phyloP scores from a whole-genome alignment of 352 stramenopile species.

The Globisporangium iwayamae region DNA sequence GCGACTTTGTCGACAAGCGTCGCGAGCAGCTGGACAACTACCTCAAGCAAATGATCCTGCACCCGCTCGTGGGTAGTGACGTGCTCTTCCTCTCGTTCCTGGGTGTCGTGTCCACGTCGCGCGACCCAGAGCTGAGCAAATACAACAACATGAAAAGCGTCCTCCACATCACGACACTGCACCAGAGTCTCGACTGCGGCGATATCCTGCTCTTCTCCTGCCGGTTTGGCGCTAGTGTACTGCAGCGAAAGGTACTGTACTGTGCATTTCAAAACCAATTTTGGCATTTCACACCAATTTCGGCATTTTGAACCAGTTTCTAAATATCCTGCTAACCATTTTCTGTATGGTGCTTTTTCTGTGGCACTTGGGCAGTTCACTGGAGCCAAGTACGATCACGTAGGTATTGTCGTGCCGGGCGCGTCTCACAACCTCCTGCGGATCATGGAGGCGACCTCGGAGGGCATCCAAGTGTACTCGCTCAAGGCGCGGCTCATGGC shows the following conservation, averaged over 20 bases:
- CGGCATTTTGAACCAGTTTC: neutral
- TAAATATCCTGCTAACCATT: neutral
- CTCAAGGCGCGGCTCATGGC: conserved; percentile 75
- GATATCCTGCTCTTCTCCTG: conserved; percentile 85
- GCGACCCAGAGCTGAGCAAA: conserved; percentile 57
- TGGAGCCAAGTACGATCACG: conserved; percentile 75
- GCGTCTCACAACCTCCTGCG: conserved; percentile 52
- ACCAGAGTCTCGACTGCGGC: conserved; percentile 61
- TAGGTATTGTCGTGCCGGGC: conserved; percentile 74
- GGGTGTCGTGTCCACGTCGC: conserved; percentile 63
- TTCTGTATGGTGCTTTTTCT: neutral
- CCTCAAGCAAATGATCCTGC: conserved; percentile 42
- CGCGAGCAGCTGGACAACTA: conserved; percentile 71
- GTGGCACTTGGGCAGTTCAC: conserved; percentile 40
- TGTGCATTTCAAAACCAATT: neutral
- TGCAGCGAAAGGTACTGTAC: conserved; percentile 66
- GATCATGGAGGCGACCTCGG: conserved; percentile 76
- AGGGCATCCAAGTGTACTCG: conserved; percentile 78
- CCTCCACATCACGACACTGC: conserved; percentile 70
- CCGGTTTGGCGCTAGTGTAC: conserved; percentile 67
- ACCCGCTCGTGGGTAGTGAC: conserved; percentile 47
- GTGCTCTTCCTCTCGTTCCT: conserved; percentile 77
- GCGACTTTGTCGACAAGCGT: conserved; percentile 55
- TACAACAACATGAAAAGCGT: conserved; percentile 56
- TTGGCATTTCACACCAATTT: neutral